Conservation (phyloP, 768 basidiomycete genomes). For the Calocybe indica region DNA sequence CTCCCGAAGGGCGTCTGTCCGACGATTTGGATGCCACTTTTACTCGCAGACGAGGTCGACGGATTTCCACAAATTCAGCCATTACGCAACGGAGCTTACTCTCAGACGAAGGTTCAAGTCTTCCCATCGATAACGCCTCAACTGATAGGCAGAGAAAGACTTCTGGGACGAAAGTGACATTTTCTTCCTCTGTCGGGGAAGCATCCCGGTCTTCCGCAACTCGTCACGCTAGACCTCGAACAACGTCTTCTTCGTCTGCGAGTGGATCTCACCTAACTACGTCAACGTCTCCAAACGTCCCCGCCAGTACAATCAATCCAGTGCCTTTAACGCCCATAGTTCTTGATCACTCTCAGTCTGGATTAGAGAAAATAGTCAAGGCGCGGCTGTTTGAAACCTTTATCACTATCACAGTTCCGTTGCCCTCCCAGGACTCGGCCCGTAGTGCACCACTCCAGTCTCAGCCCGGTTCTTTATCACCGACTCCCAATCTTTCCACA, state of each 20-base stretch:
- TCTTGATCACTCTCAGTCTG: conserved; percentile 60
- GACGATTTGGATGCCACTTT: conserved; percentile 68
- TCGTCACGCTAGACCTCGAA: conserved; percentile 36
- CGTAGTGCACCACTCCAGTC: background rate
- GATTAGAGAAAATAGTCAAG: conserved; percentile 62
- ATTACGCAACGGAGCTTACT: conserved; percentile 39
- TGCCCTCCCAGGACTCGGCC: conserved; percentile 4
- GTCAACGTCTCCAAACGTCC: conserved; percentile 3
- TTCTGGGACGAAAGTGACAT: conserved; percentile 41
- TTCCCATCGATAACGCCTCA: conserved; percentile 21
- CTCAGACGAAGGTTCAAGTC: conserved; percentile 34
- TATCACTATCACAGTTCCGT: conserved; percentile 46
- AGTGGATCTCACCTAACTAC: conserved; percentile 15
- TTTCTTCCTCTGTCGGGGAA: conserved; percentile 18
- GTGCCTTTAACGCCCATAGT: conserved; percentile 27
- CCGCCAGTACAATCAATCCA: conserved; percentile 13
- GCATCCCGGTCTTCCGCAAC: conserved; percentile 16
- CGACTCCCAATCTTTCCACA: conserved; percentile 2
- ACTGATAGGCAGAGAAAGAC: conserved; percentile 35
- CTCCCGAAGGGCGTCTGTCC: conserved; percentile 47
- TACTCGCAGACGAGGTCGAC: conserved; percentile 52
- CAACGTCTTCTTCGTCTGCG: conserved; percentile 46
- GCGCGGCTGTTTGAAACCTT: conserved; percentile 79
- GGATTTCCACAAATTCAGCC: conserved; percentile 54
- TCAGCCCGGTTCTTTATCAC: background rate